phyloP scores from a whole-genome alignment of 2,329 filamentous ascomycete species.

The Pseudogymnoascus sp. region DNA sequence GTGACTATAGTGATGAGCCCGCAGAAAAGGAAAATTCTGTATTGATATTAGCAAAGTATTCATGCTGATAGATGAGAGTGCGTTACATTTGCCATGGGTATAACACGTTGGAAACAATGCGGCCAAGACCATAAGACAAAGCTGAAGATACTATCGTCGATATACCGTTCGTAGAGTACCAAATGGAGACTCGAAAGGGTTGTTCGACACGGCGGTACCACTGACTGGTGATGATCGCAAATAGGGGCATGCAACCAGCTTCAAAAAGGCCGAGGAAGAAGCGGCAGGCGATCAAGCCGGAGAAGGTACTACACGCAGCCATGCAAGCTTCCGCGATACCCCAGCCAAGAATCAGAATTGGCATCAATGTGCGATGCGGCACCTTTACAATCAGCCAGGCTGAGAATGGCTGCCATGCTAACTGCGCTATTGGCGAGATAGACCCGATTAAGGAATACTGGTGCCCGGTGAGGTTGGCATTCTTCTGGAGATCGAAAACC shows the following conservation, averaged over 20 bases:
- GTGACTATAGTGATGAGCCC: slow-evolving; percentile 38
- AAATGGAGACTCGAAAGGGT: slow-evolving; percentile 47
- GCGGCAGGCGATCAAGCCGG: slow-evolving; percentile 39
- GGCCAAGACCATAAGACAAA: slow-evolving; percentile 48
- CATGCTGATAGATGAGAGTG: slow-evolving; percentile 39
- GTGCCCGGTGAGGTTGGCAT: slow-evolving; percentile 37
- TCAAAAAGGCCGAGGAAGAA: slow-evolving; percentile 46
- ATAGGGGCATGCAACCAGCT: slow-evolving; percentile 43
- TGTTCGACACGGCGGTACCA: slow-evolving; percentile 50
- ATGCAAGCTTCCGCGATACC: slow-evolving; percentile 38
- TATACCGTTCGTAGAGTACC: slow-evolving; percentile 49
- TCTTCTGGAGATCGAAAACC: slow-evolving; percentile 39
- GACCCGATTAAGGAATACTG: slow-evolving; percentile 42
- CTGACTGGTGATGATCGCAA: slow-evolving; percentile 47
- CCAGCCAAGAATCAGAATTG: slow-evolving; percentile 30
- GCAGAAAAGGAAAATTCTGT: slow-evolving; percentile 36
- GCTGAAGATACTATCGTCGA: slow-evolving; percentile 43
- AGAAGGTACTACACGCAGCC: slow-evolving; percentile 42
- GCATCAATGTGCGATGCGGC: slow-evolving; percentile 45
- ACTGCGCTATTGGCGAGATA: slow-evolving; percentile 41
- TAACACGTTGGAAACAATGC: slow-evolving; percentile 45
- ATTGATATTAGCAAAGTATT: slow-evolving; percentile 14
- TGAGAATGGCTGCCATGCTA: slow-evolving; percentile 29
- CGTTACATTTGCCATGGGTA: slow-evolving; percentile 44
- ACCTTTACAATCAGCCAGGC: slow-evolving; percentile 44